Evolutionary conservation across 768 basidiomycete genomes (phyloP).

Genomic region (Rhodotorula kratochvilovae): DNA sequence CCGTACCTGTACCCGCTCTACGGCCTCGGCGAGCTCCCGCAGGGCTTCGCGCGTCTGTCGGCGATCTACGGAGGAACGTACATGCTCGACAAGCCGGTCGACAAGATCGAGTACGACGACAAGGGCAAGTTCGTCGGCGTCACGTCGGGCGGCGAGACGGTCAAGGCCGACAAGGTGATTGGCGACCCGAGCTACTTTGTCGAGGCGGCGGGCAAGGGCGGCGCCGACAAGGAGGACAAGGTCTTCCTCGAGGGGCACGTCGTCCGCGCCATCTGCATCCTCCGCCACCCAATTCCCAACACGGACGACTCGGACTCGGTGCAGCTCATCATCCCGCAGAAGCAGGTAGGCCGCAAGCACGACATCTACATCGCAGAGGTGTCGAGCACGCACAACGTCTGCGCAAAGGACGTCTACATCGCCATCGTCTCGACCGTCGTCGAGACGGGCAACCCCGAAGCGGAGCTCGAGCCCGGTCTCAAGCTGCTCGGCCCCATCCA

Average conservation of each 20-base stretch:
- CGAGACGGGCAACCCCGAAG: conserved; percentile 85
- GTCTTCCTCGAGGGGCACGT: conserved; percentile 92
- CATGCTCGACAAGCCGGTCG: conserved; percentile 95
- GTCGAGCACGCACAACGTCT: conserved; percentile 94
- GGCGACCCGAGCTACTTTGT: conserved; percentile 98
- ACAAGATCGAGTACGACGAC: conserved; percentile 77
- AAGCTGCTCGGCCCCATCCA: conserved; percentile 84
- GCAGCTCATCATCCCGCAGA: conserved; percentile 98
- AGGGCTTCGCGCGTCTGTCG: conserved; percentile 94
- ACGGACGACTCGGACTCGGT: conserved; percentile 92
- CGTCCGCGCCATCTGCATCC: conserved; percentile 90
- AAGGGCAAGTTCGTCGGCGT: conserved; percentile 91
- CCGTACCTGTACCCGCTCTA: conserved; percentile 99
- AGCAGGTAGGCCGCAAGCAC: conserved; percentile 87
- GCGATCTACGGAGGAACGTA: conserved; percentile 99
- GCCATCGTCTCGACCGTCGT: conserved; percentile 98
- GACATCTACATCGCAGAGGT: conserved; percentile 99
- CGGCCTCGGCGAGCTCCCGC: conserved; percentile 96
- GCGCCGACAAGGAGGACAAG: conserved; percentile 50
- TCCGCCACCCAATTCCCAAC: conserved; percentile 96
- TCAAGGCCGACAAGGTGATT: conserved; percentile 95
- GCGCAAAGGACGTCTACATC: conserved; percentile 88
- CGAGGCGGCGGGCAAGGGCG: conserved; percentile 57
- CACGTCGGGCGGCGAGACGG: conserved; percentile 78
- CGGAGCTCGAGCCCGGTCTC: conserved; percentile 86